Base-by-base conservation (phyloP, 2,329 filamentous ascomycete genomes). In the Trichoderma atroviride region DNA sequence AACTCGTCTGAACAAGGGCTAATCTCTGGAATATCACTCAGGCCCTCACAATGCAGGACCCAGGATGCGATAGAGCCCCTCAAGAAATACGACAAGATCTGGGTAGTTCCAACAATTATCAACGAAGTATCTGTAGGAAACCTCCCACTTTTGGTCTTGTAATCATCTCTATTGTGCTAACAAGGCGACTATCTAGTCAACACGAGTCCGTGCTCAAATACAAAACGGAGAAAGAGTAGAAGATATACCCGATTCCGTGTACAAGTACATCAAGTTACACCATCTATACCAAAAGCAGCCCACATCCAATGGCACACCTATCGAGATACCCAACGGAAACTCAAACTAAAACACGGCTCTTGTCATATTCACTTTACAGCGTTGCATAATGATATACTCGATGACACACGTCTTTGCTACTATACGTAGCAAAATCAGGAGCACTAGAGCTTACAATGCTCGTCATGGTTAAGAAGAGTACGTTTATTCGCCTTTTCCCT, bases 71-170 rank as follows among this genome's bases (percentile, higher is more conserved):
- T 96, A 52, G 88, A 90, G 22, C 89, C 88, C 53, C 83, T 96
- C 43, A 88, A 92, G 75, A 87, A 88, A 68, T 96, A 91, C 86
- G 88, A 93, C 74, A 94, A 95, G 74, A 87, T 96, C 73, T 89
- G 92, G 77, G 90, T 95, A 68, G 94, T 96, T 71, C 90, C 92
- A 66, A 92, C 96, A 77, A 86, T 95, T 60, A 93, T 96, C 74
- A 94, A 94, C 78, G 91, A 94, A 67, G 63, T 67, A 50, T 67
- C 63, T 22, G 63, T 67, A 59, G 50, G 63, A 59, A 37, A 11
- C 10, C 35, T 19, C 19, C 3, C 4, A 6, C 19, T 4, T 16
- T 29, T 16, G 16, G 31, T 24, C 11, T 64, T 43, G 10, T 19
- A 10, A 7, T 29, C 13, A 13, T 19, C 6, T 29, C 52, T 3